Evolutionary conservation across 2,329 filamentous ascomycete genomes (phyloP), one percentile per base, ranked within the genome.

Genomic region (Fusarium falciforme): DNA sequence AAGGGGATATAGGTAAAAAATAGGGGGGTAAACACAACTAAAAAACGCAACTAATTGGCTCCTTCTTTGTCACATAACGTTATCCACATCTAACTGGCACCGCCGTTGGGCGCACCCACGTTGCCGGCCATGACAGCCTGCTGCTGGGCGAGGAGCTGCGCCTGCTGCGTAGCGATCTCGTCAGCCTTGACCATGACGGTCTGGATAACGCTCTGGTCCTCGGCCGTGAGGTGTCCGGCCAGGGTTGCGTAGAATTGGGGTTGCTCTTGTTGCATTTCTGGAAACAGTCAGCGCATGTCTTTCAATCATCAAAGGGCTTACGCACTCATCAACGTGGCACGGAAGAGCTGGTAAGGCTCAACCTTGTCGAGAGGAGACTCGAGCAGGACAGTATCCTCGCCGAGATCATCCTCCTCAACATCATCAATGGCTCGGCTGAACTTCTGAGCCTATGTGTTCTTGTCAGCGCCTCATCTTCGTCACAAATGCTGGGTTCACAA

Each of bases 341-440:
- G 93, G 89, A 99, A 98, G 71, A 98, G 87, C 80, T 92, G 90
- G 80, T 99, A 99, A 3, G 96, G 95, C 84, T 99, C 96, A 71
- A 99, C 89, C 85, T 96, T 96, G 83, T 99, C 96, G 27, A 99
- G 88, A 17, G 96, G 95, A 14, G 96, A 97, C 83, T 99, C 96
- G 3, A 99, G 90, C 61, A 98, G 87, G 68, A 94, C 93, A 81
- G 95, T 96, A 79, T 98, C 96, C 82, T 98, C 96, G 20, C 97
- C 91, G 54, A 98, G 92, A 64, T 98, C 95, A 65, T 97, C 95
- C 29, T 95, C 93, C 2, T 94, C 94, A 58, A 92, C 89, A 29
- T 92, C 91, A 17, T 89, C 89, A 35, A 89, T 87, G 31, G 92
- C 88, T 20, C 91, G 89, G 72, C 92, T 91, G 82, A 96, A 96